Evolutionary conservation across 768 basidiomycete genomes (phyloP).

Genomic region (Russula foetens): DNA sequence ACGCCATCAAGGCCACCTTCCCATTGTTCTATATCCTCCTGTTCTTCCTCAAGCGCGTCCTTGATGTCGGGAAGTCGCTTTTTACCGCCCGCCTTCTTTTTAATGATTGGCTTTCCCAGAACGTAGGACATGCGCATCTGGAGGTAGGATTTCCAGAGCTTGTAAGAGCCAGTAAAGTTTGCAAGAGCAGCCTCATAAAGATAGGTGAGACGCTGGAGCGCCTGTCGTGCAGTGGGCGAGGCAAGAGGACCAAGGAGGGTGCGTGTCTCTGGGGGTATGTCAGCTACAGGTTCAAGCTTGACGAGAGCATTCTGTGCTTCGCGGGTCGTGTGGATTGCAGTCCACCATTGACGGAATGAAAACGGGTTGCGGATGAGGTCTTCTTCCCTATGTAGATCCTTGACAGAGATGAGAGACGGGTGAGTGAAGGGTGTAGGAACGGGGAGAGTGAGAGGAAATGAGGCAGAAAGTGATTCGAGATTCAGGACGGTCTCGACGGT

Average conservation of each 20-base stretch:
- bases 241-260: slow-evolving; percentile 73
- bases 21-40: slow-evolving; percentile 77
- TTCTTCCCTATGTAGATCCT: slow-evolving; percentile 85
- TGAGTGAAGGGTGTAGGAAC: slow-evolving; percentile 75
- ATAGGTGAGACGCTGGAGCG: slow-evolving; percentile 78
- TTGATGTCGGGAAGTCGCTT: slow-evolving; percentile 91
- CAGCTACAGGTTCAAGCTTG: slow-evolving; percentile 45
- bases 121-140: slow-evolving; percentile 78
- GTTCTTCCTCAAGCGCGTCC: slow-evolving; percentile 81
- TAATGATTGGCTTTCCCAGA: slow-evolving; percentile 61
- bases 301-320: slow-evolving; percentile 52
- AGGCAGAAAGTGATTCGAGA: slow-evolving; percentile 42
- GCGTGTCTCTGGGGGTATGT: slow-evolving; percentile 42
- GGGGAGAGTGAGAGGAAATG: slow-evolving; percentile 83
- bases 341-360: slow-evolving; percentile 91
- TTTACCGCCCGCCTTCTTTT: slow-evolving; percentile 75
- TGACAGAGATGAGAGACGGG: slow-evolving; percentile 60
- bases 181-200: slow-evolving; percentile 90
- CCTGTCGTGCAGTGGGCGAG: slow-evolving; percentile 59
- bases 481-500: slow-evolving; percentile 40
- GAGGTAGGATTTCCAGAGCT: slow-evolving; percentile 93
- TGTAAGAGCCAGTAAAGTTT: slow-evolving; percentile 86
- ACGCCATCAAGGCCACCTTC: slow-evolving; percentile 77
- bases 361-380: slow-evolving; percentile 86
- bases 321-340: slow-evolving; percentile 67